A percentile compares a stretch with the other conserved stretches of the same genome.
Evolutionary conservation across 1,284 basidiomycete genomes (phyloP).

Genomic region (Inonotus hispidus): DNA sequence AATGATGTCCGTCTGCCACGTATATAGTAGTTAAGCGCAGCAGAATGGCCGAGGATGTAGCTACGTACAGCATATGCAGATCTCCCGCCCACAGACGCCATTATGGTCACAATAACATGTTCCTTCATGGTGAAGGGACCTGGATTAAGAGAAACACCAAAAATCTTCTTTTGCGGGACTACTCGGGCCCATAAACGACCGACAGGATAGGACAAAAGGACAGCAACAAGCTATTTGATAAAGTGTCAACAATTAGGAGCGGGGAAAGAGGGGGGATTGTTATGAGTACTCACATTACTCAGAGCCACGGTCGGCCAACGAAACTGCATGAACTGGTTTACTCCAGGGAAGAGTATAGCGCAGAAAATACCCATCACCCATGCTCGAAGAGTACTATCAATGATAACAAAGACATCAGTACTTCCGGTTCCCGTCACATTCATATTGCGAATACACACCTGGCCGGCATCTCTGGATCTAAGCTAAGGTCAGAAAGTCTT

Average conservation of each 20-base stretch:
- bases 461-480: conserved; percentile 3
- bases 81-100: conserved; percentile 34
- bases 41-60: background rate
- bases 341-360: conserved; percentile 27
- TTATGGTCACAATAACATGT: conserved; percentile 27
- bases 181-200: conserved; percentile 23
- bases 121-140: conserved; percentile 32
- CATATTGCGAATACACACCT: background rate
- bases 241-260: conserved; percentile 17
- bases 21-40: conserved; percentile 15
- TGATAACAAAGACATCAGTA: conserved; percentile 1
- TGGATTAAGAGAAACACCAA: conserved; percentile 27
- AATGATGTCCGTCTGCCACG: conserved; percentile 47
- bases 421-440: background rate
- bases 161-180: conserved; percentile 23
- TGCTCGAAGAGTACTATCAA: conserved; percentile 30
- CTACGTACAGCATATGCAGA: conserved; percentile 29
- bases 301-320: conserved; percentile 25
- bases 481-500: too few species aligned
- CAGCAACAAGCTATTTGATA: conserved; percentile 21
- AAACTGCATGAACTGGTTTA: conserved; percentile 32
- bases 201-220: conserved; percentile 26
- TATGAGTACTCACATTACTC: conserved; percentile 14
- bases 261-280: conserved; percentile 21
- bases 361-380: conserved; percentile 34